Evolutionary conservation across 2,329 filamentous ascomycete species (phyloP).

Genomic region (Rhexocercosporidium sp.): DNA sequence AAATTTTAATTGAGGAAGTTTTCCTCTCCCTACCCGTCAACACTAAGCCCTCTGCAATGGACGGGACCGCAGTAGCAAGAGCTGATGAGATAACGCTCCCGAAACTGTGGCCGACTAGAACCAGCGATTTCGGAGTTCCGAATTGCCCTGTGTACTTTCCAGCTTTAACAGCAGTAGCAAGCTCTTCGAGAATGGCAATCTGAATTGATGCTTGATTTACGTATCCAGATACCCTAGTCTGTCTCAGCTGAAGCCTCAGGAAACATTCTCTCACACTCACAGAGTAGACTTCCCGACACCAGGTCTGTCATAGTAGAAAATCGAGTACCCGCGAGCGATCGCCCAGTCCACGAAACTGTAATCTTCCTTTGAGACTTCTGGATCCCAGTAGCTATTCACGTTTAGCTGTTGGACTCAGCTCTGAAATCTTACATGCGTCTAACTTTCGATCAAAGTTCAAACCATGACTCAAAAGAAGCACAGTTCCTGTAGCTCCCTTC

Average conservation of each 20-base stretch:
- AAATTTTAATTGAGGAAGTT: background rate
- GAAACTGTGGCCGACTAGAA: slow-evolving; percentile 68
- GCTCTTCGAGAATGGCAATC: background rate
- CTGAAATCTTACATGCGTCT: background rate
- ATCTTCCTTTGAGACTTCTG: slow-evolving; percentile 33
- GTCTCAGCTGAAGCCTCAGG: background rate
- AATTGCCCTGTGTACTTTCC: background rate
- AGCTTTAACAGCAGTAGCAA: background rate
- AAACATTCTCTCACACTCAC: background rate
- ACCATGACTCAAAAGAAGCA: background rate
- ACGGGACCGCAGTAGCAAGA: slow-evolving; percentile 55
- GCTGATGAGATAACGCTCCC: slow-evolving; percentile 62
- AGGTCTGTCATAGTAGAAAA: slow-evolving; percentile 44
- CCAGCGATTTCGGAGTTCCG: slow-evolving; percentile 45
- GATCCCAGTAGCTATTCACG: slow-evolving; percentile 42
- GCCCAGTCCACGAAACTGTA: slow-evolving; percentile 45
- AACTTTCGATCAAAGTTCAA: slow-evolving; percentile 3
- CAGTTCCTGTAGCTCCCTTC: background rate
- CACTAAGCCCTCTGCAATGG: background rate
- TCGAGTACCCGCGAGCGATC: slow-evolving; percentile 41
- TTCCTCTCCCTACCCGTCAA: background rate
- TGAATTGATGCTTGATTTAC: slow-evolving; percentile 2
- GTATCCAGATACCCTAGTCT: background rate
- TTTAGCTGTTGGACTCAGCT: background rate
- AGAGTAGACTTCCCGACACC: slow-evolving; percentile 1